A percentile compares a stretch with the other conserved stretches of the same genome.
phyloP scores from a whole-genome alignment of 805 yeast species.

The Kodamaea laetipori region DNA sequence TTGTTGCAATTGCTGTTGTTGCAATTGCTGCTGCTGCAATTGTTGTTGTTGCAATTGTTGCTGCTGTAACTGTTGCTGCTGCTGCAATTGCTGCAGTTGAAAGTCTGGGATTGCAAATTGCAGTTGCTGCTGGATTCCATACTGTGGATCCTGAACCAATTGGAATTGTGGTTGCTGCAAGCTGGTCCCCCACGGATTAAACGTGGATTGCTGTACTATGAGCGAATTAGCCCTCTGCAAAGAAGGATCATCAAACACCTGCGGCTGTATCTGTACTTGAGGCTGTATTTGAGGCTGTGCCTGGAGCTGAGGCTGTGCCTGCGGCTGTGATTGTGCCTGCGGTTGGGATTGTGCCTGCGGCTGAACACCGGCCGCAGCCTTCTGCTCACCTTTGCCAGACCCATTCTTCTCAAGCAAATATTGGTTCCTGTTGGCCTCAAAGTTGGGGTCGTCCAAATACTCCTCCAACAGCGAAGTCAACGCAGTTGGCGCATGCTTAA shows the following conservation, averaged over 20 bases:
- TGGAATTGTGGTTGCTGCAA: constrained; percentile 15
- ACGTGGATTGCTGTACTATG: constrained; percentile 40
- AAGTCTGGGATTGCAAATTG: constrained; percentile 11
- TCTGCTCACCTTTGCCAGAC: constrained; percentile 9
- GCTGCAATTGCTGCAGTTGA: constrained; percentile 24
- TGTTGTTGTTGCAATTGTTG: constrained; percentile 26
- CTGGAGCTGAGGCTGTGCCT: constrained; percentile 1
- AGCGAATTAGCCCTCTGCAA: constrained; percentile 28
- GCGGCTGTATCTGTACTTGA: constrained; percentile 7
- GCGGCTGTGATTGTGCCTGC: constrained; percentile 5
- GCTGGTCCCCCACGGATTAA: constrained; percentile 42
- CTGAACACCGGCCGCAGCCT: constrained; percentile 2
- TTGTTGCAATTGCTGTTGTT: constrained; percentile 22
- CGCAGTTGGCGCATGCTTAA: constrained; percentile 96
- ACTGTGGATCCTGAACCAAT: constrained; percentile 12
- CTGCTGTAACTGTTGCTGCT: constrained; percentile 16
- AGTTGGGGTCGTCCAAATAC: constrained; percentile 82
- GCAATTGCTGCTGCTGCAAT: constrained; percentile 30
- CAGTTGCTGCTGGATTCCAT: constrained; percentile 11
- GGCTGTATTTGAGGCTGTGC: constrained; percentile 5
- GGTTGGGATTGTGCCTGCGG: not conserved
- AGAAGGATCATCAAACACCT: constrained; percentile 7
- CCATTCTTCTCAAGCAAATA: constrained; percentile 65
- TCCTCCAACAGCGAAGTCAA: constrained; percentile 84
- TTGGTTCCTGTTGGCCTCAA: constrained; percentile 76